Evolutionary conservation across 2,329 filamentous ascomycete genomes (phyloP), one percentile per base, ranked within the genome.

Genomic region (Paracamarosporium sp.): DNA sequence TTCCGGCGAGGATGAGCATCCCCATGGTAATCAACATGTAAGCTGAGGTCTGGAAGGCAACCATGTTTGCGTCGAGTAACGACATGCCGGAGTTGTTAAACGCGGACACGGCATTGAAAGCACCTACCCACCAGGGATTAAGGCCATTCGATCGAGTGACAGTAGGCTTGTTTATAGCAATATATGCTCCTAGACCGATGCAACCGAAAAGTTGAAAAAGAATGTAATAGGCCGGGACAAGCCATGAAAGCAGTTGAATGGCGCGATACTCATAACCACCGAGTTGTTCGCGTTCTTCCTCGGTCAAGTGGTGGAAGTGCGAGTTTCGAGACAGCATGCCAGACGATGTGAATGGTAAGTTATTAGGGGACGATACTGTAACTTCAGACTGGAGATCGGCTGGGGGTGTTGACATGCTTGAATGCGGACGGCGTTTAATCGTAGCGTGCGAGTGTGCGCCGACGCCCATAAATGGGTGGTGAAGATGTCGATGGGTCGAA

Each of bases 101-200:
- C 0, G 88, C 88, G 17, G 86, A 89, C 4, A 86, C 83, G 1
- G 85, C 86, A 59, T 89, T 87, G 76, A 90, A 91, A 43, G 86
- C 82, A 69, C 79, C 66, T 65, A 82, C 81, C 82, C 84, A 82
- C 82, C 38, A 60, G 83, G 17, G 76, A 73, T 53, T 73, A 70
- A 51, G 77, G 68, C 56, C 80, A 73, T 12, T 76, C 80, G 30
- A 67, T 69, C 47, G 78, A 71, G 70, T 0, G 81, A 46, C 50
- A 83, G 81, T 2, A 83, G 71, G 1, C 78, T 77, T 38, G 82
- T 56, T 56, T 17, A 45, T 62, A 36, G 43, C 70, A 48, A 80
- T 82, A 57, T 84, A 85, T 3, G 66, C 81, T 48, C 48, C 40
- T 17, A 50, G 28, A 15, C 33, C 57, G 12, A 62, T 35, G 17